These are phyloP conservation scores for Senna tora DNA, from an alignment of 306 rosid genomes.

Conservation along the genomic window DNA sequence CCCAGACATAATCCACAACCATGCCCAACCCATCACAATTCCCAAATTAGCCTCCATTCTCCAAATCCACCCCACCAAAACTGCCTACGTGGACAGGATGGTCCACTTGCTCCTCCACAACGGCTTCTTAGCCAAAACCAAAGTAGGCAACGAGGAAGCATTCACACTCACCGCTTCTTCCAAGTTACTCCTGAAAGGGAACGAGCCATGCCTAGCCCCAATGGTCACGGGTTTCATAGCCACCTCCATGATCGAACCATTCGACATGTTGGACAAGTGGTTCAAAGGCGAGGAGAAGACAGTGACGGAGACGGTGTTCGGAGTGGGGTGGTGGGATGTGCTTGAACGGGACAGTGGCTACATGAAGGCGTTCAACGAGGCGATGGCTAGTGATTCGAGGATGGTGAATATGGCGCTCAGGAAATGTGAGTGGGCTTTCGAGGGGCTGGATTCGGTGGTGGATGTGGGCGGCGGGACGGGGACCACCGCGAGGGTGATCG, in stretches of 20 bases:
- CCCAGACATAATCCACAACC: background rate
- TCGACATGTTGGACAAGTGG: conserved; percentile 35
- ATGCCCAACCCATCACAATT: conserved; percentile 36
- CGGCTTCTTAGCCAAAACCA: background rate
- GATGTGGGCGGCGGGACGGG: conserved; percentile 1
- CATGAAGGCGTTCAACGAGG: conserved; percentile 18
- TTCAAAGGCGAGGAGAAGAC: conserved; percentile 14
- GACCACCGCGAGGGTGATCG: background rate
- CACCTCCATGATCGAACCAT: background rate
- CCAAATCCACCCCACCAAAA: conserved; percentile 26
- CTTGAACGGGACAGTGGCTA: background rate
- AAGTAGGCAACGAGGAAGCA: conserved; percentile 7
- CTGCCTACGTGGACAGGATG: conserved; percentile 12
- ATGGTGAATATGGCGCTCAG: conserved; percentile 38
- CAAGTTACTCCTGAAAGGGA: conserved; percentile 33
- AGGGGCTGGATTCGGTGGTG: conserved; percentile 27
- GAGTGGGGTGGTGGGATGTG: conserved; percentile 27
- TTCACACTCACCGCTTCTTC: conserved; percentile 32
- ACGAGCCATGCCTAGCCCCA: conserved; percentile 2
- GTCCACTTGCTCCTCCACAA: conserved; percentile 22
- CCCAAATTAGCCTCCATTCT: conserved; percentile 38
- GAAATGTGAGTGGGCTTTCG: conserved; percentile 41
- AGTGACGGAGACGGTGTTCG: conserved; percentile 32
- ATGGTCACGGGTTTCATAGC: conserved; percentile 1
- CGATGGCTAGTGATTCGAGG: conserved; percentile 41